Percentiles rank a stretch among this genome's conserved stretches.
Conservation (phyloP, 306 rosid species). For the Cucurbita moschata region DNA sequence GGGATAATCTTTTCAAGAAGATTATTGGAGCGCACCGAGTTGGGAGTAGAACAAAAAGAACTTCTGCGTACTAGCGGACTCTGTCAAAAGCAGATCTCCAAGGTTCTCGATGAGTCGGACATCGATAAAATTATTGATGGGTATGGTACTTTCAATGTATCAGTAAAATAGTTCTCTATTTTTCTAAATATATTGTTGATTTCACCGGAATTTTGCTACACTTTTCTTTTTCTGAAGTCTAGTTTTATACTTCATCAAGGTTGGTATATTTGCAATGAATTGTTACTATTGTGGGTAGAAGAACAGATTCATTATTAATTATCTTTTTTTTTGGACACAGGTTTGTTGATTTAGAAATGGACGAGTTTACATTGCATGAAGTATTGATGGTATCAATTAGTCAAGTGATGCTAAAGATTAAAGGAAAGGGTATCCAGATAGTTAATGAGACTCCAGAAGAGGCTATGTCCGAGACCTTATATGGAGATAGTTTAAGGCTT, state of each 20-base stretch:
- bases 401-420: constrained; percentile 60
- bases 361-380: constrained; percentile 64
- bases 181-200: neutral
- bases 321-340: constrained; percentile 23
- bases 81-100: constrained; percentile 83
- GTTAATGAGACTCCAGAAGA: constrained; percentile 51
- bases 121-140: constrained; percentile 80
- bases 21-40: constrained; percentile 60
- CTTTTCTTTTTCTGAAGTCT: neutral
- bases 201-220: neutral
- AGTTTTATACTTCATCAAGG: neutral
- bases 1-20: constrained; percentile 53
- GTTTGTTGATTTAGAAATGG: constrained; percentile 80
- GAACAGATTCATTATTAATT: neutral
- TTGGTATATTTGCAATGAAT: neutral
- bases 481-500: constrained; percentile 74
- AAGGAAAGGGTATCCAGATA: constrained; percentile 34
- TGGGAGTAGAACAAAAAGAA: constrained; percentile 57
- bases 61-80: constrained; percentile 51
- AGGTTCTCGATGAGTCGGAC: constrained; percentile 79
- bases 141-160: constrained; percentile 26
- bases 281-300: neutral
- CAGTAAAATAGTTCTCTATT: neutral
- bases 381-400: constrained; percentile 55
- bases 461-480: constrained; percentile 37